Percentiles rank a stretch among this genome's conserved stretches.
phyloP scores from a whole-genome alignment of 2,329 filamentous ascomycete species.

The Drechslerella dactyloides region DNA sequence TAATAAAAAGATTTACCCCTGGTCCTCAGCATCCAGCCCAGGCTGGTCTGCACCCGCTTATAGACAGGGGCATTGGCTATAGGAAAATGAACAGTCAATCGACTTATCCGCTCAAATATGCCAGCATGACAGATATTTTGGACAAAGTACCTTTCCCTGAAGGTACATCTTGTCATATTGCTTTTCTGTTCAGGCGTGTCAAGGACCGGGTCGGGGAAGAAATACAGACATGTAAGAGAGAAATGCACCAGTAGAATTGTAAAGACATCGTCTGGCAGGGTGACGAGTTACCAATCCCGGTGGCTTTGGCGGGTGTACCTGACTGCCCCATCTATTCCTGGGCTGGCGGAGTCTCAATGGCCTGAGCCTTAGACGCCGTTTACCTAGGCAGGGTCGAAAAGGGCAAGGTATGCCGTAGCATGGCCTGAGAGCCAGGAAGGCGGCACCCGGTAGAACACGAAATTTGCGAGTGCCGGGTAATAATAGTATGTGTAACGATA shows the following conservation, averaged over 20 bases:
- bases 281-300: background rate
- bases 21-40: background rate
- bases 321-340: constrained; percentile 46
- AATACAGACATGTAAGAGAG: constrained; percentile 1
- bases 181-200: constrained; percentile 10
- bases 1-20: constrained; percentile 32
- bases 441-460: background rate
- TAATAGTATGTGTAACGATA: constrained; percentile 18
- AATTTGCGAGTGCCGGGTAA: constrained; percentile 19
- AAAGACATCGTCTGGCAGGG: constrained; percentile 10
- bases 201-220: constrained; percentile 9
- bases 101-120: constrained; percentile 9
- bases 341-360: constrained; percentile 42
- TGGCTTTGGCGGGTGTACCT: constrained; percentile 38
- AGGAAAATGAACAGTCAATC: constrained; percentile 2
- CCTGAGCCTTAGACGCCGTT: background rate
- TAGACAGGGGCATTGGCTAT: constrained; percentile 24
- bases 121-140: constrained; percentile 22
- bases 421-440: constrained; percentile 12
- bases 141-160: constrained; percentile 30
- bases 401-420: constrained; percentile 24
- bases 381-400: background rate
- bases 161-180: constrained; percentile 32
- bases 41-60: constrained; percentile 18
- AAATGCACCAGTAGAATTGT: constrained; percentile 9